These are phyloP conservation scores for Brassica rapa DNA, from an alignment of 345 rosid genomes.

Conservation along the genomic window DNA sequence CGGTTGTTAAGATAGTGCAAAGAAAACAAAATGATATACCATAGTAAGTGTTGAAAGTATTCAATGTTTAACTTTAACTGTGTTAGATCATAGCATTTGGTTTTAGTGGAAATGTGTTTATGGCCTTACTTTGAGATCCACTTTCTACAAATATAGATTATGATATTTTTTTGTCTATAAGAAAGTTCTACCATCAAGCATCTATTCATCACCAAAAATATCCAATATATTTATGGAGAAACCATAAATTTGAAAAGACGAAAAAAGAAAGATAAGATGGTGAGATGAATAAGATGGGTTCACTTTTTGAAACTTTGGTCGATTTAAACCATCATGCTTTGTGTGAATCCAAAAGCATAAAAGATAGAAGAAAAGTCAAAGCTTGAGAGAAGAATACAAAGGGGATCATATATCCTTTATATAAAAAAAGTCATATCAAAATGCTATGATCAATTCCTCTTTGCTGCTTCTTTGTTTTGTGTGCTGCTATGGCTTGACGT, in stretches of 20 bases:
- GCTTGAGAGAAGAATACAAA: constrained; percentile 28
- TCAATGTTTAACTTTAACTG: not conserved
- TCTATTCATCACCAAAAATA: not conserved
- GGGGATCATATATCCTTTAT: not conserved
- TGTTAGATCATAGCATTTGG: not conserved
- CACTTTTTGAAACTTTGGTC: constrained; percentile 35
- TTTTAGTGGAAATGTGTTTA: not conserved
- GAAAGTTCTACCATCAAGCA: not conserved
- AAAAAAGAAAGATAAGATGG: constrained; percentile 35
- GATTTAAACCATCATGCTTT: constrained; percentile 33
- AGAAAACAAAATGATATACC: not conserved
- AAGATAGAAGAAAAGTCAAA: not conserved
- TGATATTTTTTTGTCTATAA: not conserved
- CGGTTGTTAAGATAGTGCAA: not conserved
- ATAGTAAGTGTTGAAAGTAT: not conserved
- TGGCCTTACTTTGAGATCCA: not conserved
- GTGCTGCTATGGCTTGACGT: constrained; percentile 23
- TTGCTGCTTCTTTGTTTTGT: constrained; percentile 3
- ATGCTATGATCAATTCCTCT: not conserved
- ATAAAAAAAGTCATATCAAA: too few relatives aligned
- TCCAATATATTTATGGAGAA: constrained; percentile 11
- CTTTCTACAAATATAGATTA: not conserved
- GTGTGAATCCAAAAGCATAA: constrained; percentile 36
- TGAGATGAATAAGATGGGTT: constrained; percentile 31
- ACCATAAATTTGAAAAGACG: not conserved